These are phyloP conservation scores for Paramecium sexaurelia DNA, from an alignment of 73 alveolate species.

Conservation along the genomic window DNA sequence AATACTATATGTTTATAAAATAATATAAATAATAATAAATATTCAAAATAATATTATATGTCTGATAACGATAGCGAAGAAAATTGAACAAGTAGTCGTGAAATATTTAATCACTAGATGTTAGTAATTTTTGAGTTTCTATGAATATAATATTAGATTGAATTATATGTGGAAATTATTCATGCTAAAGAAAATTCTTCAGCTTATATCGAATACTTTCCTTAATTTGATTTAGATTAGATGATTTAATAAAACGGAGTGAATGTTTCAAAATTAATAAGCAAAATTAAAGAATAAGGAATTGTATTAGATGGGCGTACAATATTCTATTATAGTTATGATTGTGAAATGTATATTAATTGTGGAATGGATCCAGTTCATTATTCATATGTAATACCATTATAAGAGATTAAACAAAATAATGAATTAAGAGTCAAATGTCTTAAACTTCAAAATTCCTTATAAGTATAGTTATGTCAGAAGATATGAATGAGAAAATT, in stretches of 20 bases:
- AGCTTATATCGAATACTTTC: not conserved
- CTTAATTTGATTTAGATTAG: not conserved
- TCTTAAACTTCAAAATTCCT: conserved; percentile 18
- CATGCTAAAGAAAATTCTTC: not conserved
- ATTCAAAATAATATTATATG: not conserved
- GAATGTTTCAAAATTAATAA: not conserved
- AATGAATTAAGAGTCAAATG: conserved; percentile 48
- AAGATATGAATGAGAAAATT: conserved; percentile 58
- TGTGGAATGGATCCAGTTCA: conserved; percentile 69
- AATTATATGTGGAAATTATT: conserved; percentile 5
- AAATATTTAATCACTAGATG: not conserved
- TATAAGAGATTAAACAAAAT: not conserved
- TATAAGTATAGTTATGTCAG: conserved; percentile 57
- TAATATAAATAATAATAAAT: no score
- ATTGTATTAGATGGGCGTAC: conserved; percentile 50
- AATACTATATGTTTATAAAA: not conserved
- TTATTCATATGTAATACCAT: conserved; percentile 9
- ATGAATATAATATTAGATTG: not conserved
- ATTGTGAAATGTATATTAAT: conserved; percentile 61
- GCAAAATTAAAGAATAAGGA: conserved; percentile 41
- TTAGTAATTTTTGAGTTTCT: not conserved
- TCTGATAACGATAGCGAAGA: conserved; percentile 26
- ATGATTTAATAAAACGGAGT: not conserved
- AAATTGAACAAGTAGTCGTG: conserved; percentile 52
- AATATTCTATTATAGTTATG: conserved; percentile 50